Conservation (phyloP, 179 eudicot species). For the Camellia oleifera region DNA sequence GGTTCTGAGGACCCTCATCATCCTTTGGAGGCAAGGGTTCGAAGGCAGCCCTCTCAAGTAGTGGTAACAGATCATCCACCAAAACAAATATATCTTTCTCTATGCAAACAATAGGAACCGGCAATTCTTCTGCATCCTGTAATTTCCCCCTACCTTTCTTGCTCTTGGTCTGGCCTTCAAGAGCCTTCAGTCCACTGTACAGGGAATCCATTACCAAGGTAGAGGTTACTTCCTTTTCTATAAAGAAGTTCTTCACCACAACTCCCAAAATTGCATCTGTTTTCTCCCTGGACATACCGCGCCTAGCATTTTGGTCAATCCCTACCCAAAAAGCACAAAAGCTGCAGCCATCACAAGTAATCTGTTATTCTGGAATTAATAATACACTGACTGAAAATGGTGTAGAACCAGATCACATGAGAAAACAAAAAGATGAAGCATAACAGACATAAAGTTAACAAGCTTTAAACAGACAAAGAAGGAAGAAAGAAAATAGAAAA, state of each 20-base stretch:
- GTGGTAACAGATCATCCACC: slow-evolving; percentile 78
- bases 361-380: too few species aligned
- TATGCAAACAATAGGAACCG: slow-evolving; percentile 63
- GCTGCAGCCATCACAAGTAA: slow-evolving; percentile 40
- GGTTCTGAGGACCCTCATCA: slow-evolving; percentile 97
- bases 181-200: slow-evolving; percentile 94
- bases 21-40: slow-evolving; percentile 98
- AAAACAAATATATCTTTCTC: slow-evolving; percentile 81
- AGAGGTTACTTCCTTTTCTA: slow-evolving; percentile 96
- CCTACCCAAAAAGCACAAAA: slow-evolving; percentile 84
- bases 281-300: slow-evolving; percentile 60
- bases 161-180: slow-evolving; percentile 72
- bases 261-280: too few species aligned
- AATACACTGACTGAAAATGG: too few species aligned
- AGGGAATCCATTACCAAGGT: slow-evolving; percentile 97
- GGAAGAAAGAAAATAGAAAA: too few species aligned
- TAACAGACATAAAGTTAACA: too few species aligned
- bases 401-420: too few species aligned
- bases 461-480: too few species aligned
- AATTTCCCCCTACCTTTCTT: slow-evolving; percentile 51
- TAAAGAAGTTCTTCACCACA: slow-evolving; percentile 60
- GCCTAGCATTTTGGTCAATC: slow-evolving; percentile 73
- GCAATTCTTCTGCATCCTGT: slow-evolving; percentile 53
- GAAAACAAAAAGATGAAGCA: too few species aligned
- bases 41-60: slow-evolving; percentile 85